Evolutionary conservation across 192 early-diverging fungal species (phyloP).

Genomic region (Mortierella antarctica): DNA sequence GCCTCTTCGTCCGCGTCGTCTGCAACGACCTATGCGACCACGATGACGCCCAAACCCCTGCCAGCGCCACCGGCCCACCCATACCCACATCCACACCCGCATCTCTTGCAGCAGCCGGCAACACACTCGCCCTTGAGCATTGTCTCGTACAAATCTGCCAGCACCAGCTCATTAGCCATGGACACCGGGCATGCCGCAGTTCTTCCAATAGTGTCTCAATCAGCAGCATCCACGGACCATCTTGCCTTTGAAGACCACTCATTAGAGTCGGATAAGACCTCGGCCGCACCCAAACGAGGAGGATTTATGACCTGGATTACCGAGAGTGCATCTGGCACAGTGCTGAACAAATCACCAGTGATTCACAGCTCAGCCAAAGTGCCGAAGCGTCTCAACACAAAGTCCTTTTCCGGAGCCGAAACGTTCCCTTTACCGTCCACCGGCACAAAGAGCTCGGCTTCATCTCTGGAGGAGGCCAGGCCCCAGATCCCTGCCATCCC

Average conservation of each 20-base stretch:
- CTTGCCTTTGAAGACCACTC: slow-evolving; percentile 6
- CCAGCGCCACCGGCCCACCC: slow-evolving; percentile 50
- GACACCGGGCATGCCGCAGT: slow-evolving; percentile 33
- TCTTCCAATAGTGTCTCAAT: background rate
- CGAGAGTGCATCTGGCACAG: slow-evolving; percentile 45
- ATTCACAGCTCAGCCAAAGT: slow-evolving; percentile 42
- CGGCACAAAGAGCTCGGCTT: slow-evolving; percentile 2
- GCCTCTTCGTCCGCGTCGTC: slow-evolving; percentile 46
- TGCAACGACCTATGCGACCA: slow-evolving; percentile 28
- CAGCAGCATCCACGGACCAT: slow-evolving; percentile 33
- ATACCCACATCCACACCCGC: slow-evolving; percentile 4
- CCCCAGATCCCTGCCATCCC: slow-evolving; percentile 53
- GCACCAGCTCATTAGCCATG: slow-evolving; percentile 42
- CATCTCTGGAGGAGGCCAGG: slow-evolving; percentile 22
- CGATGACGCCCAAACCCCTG: slow-evolving; percentile 37
- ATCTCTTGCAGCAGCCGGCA: slow-evolving; percentile 19
- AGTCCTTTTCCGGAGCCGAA: slow-evolving; percentile 25
- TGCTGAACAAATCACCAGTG: slow-evolving; percentile 37
- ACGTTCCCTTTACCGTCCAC: slow-evolving; percentile 10
- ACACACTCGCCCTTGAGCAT: slow-evolving; percentile 25
- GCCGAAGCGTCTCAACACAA: slow-evolving; percentile 32
- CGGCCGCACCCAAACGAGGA: slow-evolving; percentile 15
- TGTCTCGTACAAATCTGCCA: slow-evolving; percentile 42
- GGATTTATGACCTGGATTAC: slow-evolving; percentile 49
- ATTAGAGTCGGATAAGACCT: background rate